A percentile compares a stretch with the other conserved stretches of the same genome.
These are phyloP conservation scores for Helicosporidium sp. DNA, from an alignment of 139 green algal genomes.

Conservation along the genomic window DNA sequence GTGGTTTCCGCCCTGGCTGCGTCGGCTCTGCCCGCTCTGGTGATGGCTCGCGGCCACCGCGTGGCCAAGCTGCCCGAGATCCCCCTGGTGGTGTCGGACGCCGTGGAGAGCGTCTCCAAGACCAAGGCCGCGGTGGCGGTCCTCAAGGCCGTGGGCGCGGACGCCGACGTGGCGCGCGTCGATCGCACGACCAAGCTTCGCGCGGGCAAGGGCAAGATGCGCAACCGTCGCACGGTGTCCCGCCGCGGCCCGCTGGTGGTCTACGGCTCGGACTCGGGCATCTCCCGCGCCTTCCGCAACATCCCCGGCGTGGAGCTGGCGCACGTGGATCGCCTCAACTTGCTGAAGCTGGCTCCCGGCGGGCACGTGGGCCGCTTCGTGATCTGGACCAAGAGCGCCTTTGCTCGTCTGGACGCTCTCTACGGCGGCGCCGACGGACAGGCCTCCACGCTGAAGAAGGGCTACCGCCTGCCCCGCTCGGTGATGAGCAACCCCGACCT, in stretches of 20 bases:
- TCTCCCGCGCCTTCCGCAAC: conserved; percentile 85
- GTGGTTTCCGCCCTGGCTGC: conserved; percentile 85
- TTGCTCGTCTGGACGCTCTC: conserved; percentile 79
- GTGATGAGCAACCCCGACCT: conserved; percentile 88
- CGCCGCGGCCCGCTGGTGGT: conserved; percentile 89
- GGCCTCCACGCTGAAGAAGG: conserved; percentile 70
- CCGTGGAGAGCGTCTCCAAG: conserved; percentile 69
- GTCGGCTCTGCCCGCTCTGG: conserved; percentile 77
- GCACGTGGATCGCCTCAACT: conserved; percentile 75
- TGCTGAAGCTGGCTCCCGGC: conserved; percentile 91
- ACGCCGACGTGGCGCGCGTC: conserved; percentile 75
- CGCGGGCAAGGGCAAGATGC: conserved; percentile 92
- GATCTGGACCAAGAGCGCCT: conserved; percentile 93
- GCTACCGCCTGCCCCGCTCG: conserved; percentile 71
- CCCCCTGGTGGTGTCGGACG: conserved; percentile 80
- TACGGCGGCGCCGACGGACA: conserved; percentile 58
- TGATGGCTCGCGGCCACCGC: conserved; percentile 87
- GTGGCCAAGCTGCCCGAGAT: conserved; percentile 88
- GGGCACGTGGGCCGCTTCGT: conserved; percentile 92
- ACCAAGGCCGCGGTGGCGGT: conserved; percentile 74
- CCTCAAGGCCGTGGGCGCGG: conserved; percentile 66
- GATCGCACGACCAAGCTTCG: conserved; percentile 24
- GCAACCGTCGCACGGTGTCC: conserved; percentile 83
- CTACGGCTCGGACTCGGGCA: conserved; percentile 61
- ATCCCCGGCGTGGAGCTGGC: conserved; percentile 81